Percentiles rank a stretch among this genome's conserved stretches.
Conservation (phyloP, 805 yeast species). For the Komagataella mondaviorum region DNA sequence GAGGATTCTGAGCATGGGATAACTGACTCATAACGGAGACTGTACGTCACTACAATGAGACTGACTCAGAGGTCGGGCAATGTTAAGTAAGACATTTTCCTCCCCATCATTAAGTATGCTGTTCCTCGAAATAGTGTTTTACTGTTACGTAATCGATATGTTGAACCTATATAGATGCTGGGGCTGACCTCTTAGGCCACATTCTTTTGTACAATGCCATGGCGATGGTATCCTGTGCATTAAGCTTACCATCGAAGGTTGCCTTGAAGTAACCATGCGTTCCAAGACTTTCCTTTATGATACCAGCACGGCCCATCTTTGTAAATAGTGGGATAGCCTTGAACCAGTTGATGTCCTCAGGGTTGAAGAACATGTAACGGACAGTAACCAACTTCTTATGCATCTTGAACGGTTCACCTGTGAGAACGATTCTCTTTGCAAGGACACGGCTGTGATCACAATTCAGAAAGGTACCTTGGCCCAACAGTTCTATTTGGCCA, state of each 20-base stretch:
- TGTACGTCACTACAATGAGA: not conserved
- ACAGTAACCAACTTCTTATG: constrained; percentile 87
- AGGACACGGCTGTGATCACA: constrained; percentile 74
- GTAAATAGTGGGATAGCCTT: constrained; percentile 88
- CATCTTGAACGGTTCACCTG: constrained; percentile 92
- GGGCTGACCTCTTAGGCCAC: constrained; percentile 56
- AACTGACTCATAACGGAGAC: constrained; percentile 1
- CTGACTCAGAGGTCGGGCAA: not conserved
- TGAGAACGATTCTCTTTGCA: constrained; percentile 79
- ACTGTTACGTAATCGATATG: not conserved
- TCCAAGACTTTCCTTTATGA: constrained; percentile 90
- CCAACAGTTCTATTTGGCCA: constrained; percentile 53
- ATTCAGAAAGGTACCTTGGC: constrained; percentile 82
- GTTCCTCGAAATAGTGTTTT: too few species aligned
- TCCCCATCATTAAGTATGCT: too few species aligned
- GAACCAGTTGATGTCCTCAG: constrained; percentile 81
- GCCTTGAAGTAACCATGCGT: constrained; percentile 98
- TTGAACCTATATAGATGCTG: constrained; percentile 1
- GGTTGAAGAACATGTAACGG: constrained; percentile 93
- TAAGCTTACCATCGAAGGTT: constrained; percentile 78
- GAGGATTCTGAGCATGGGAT: constrained; percentile 18
- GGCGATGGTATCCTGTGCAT: constrained; percentile 86
- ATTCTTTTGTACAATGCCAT: constrained; percentile 90
- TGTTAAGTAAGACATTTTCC: too few species aligned
- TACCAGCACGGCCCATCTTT: constrained; percentile 85